phyloP scores from a whole-genome alignment of 768 basidiomycete genomes.

The Mycena leptocephala region DNA sequence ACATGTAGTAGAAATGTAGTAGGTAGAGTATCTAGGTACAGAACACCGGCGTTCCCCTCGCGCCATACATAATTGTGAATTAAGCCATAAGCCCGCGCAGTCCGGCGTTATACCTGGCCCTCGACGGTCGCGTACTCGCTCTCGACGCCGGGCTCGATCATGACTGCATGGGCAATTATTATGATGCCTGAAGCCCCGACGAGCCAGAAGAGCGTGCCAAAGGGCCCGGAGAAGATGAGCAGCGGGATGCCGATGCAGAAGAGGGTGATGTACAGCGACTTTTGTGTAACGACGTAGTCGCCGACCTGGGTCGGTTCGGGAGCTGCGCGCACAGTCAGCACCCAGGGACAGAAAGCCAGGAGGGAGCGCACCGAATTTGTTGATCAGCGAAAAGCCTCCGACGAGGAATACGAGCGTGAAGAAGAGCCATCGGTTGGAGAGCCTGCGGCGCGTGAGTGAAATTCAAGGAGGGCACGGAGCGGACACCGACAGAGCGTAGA shows the following conservation, averaged over 20 bases:
- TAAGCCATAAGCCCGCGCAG: background rate
- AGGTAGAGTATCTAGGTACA: slow-evolving; percentile 26
- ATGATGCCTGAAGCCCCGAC: slow-evolving; percentile 90
- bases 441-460: slow-evolving; percentile 55
- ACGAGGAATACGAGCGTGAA: slow-evolving; percentile 91
- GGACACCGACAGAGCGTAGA: slow-evolving; percentile 83
- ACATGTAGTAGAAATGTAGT: slow-evolving; percentile 12
- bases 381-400: slow-evolving; percentile 92
- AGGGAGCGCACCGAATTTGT: slow-evolving; percentile 82
- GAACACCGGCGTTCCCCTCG: slow-evolving; percentile 3
- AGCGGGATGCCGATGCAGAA: slow-evolving; percentile 95
- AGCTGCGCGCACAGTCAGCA: slow-evolving; percentile 58
- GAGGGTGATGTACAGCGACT: slow-evolving; percentile 88
- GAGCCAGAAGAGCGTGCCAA: slow-evolving; percentile 94
- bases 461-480: background rate
- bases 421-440: slow-evolving; percentile 89
- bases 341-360: background rate
- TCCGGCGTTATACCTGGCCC: slow-evolving; percentile 67
- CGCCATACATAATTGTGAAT: slow-evolving; percentile 1
- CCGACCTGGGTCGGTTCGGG: slow-evolving; percentile 91
- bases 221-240: slow-evolving; percentile 83
- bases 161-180: slow-evolving; percentile 88
- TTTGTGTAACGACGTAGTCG: slow-evolving; percentile 88
- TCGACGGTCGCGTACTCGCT: slow-evolving; percentile 91
- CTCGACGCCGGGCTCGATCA: slow-evolving; percentile 97